Evolutionary conservation across 768 basidiomycete species (phyloP).

Genomic region (Tylopilus plumbeoviolaceoides): DNA sequence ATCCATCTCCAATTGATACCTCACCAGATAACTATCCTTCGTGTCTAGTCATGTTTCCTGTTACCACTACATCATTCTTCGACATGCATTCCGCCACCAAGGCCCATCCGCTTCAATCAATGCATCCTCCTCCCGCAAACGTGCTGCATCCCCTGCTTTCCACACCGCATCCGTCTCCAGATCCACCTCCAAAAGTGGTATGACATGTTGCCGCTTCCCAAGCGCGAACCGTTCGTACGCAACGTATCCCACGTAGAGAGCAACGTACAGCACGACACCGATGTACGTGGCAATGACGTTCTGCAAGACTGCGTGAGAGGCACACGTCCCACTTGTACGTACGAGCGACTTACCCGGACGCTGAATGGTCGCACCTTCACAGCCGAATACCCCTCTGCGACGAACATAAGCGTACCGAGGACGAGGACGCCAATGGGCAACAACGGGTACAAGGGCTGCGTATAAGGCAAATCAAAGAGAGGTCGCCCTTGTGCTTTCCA

Average conservation of each 20-base stretch:
- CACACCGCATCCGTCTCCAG: conserved; percentile 54
- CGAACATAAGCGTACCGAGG: conserved; percentile 49
- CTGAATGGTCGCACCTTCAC: conserved; percentile 43
- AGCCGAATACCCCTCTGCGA: conserved; percentile 51
- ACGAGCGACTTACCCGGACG: conserved; percentile 31
- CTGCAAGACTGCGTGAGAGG: conserved; percentile 20
- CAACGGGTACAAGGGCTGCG: conserved; percentile 51
- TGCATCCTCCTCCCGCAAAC: conserved; percentile 32
- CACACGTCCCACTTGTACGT: not conserved
- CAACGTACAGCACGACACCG: conserved; percentile 44
- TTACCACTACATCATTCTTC: not conserved
- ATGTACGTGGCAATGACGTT: conserved; percentile 56
- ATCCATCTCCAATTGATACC: too few species aligned
- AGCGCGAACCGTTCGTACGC: conserved; percentile 36
- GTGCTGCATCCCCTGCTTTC: conserved; percentile 41
- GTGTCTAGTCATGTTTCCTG: not conserved
- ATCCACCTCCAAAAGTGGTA: conserved; percentile 43
- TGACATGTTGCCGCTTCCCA: conserved; percentile 32
- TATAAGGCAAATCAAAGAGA: conserved; percentile 54
- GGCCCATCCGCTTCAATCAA: not conserved
- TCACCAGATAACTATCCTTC: not conserved
- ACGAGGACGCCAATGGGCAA: conserved; percentile 48
- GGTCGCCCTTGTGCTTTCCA: conserved; percentile 50
- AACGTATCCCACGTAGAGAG: conserved; percentile 43
- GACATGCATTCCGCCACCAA: not conserved